Conservation (phyloP, 192 early-diverging fungal genomes). For the Coemansia sp. region DNA sequence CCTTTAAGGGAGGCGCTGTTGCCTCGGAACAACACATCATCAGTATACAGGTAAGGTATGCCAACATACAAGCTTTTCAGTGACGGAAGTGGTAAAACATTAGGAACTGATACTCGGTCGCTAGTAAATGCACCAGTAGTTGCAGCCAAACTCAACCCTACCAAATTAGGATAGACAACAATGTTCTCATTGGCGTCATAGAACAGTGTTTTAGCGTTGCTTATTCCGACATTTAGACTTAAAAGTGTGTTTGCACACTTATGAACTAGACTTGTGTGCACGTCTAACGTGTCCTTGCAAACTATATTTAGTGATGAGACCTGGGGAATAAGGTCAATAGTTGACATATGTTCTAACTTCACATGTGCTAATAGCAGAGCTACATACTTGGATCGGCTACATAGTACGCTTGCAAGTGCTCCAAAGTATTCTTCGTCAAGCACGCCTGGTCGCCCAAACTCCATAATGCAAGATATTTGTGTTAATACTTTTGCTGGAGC, state of each 20-base stretch:
- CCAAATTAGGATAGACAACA: not conserved
- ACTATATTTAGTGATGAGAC: not conserved
- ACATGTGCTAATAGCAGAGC: not conserved
- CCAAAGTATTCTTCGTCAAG: not conserved
- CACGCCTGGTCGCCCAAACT: not conserved
- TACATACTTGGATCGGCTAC: not conserved
- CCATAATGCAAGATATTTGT: not conserved
- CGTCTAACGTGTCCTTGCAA: not conserved
- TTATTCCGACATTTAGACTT: not conserved
- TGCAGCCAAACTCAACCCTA: not conserved
- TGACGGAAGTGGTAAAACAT: not conserved
- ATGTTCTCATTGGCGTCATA: not conserved
- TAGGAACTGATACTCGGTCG: not conserved
- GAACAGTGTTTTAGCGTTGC: not conserved
- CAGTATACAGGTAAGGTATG: slow-evolving; percentile 1
- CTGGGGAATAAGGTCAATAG: not conserved
- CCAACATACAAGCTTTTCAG: not conserved
- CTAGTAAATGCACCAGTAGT: too few species aligned
- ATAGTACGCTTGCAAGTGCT: not conserved
- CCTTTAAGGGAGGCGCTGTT: not conserved
- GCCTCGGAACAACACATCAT: slow-evolving; percentile 17
- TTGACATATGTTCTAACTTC: not conserved
- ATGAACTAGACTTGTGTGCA: not conserved
- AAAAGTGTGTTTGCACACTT: not conserved
- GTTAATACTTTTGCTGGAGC: not conserved